phyloP scores from a whole-genome alignment of 768 basidiomycete genomes.

The Psilocybe cyanescens region DNA sequence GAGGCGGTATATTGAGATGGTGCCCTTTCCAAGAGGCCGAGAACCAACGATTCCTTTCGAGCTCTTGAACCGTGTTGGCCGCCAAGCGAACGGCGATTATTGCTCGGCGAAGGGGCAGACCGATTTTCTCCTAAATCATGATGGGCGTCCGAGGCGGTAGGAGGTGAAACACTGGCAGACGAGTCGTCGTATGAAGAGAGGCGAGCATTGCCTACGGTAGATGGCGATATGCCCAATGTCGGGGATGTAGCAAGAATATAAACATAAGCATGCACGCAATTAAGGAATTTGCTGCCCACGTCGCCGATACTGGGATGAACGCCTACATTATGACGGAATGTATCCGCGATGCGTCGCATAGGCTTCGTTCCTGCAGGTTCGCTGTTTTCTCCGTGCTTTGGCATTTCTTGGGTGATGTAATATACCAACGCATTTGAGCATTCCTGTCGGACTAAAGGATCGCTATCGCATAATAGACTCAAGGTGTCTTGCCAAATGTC shows the following conservation, averaged over 20 bases:
- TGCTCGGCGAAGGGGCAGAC: conserved; percentile 9
- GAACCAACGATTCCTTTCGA: conserved; percentile 60
- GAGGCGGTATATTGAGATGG: conserved; percentile 46
- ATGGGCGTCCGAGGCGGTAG: conserved; percentile 14
- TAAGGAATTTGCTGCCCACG: conserved; percentile 69
- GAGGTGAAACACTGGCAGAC: conserved; percentile 12
- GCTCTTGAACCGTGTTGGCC: conserved; percentile 48
- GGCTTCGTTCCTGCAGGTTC: conserved; percentile 52
- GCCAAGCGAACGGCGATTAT: conserved; percentile 42
- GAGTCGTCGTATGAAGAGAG: conserved; percentile 32
- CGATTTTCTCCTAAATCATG: conserved; percentile 15
- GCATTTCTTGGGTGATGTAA: conserved; percentile 79
- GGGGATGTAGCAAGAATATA: conserved; percentile 80
- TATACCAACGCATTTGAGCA: conserved; percentile 75
- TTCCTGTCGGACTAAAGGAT: conserved; percentile 78
- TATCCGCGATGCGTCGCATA: conserved; percentile 48
- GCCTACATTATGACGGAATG: conserved; percentile 52
- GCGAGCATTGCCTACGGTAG: conserved; percentile 42
- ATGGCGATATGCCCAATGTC: conserved; percentile 52
- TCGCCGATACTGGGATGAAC: conserved; percentile 60
- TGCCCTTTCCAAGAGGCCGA: conserved; percentile 53
- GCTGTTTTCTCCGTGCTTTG: conserved; percentile 56
- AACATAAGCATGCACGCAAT: conserved; percentile 79
- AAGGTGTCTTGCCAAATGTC: conserved; percentile 94
- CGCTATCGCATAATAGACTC: conserved; percentile 79